phyloP scores from a whole-genome alignment of 768 basidiomycete genomes.

The Termitomyces sp. region DNA sequence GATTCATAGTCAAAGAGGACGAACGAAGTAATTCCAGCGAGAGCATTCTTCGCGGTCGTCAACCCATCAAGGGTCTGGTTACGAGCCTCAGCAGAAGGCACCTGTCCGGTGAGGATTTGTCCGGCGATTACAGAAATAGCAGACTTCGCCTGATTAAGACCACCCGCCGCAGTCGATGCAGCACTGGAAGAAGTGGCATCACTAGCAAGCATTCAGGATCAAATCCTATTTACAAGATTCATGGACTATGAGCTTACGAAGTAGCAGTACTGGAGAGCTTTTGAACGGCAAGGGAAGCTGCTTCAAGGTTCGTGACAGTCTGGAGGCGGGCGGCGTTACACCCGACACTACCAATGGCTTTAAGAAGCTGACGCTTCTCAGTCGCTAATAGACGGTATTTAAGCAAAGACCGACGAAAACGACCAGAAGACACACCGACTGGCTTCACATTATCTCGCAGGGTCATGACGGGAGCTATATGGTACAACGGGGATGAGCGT shows the following conservation, averaged over 20 bases:
- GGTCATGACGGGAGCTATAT: not conserved
- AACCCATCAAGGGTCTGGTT: slow-evolving; percentile 17
- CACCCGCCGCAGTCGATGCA: slow-evolving; percentile 15
- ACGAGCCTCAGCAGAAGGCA: slow-evolving; percentile 18
- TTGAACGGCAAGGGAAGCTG: slow-evolving; percentile 9
- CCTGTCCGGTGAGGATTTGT: slow-evolving; percentile 13
- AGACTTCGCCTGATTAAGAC: slow-evolving; percentile 17
- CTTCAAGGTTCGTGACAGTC: slow-evolving; percentile 10
- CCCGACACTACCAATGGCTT: slow-evolving; percentile 11
- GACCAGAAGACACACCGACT: not conserved
- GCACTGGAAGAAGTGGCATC: slow-evolving; percentile 17
- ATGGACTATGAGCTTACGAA: slow-evolving; percentile 3
- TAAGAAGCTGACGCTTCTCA: slow-evolving; percentile 10
- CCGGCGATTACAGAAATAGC: slow-evolving; percentile 20
- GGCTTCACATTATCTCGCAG: not conserved
- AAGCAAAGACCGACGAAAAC: not conserved
- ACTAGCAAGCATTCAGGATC: slow-evolving; percentile 4
- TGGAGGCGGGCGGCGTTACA: slow-evolving; percentile 13
- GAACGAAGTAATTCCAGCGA: slow-evolving; percentile 20
- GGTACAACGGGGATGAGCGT: not conserved
- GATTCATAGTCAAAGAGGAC: not conserved
- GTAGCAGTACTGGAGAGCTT: slow-evolving; percentile 9
- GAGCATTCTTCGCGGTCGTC: slow-evolving; percentile 14
- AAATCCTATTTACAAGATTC: not conserved
- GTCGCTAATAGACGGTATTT: not conserved